phyloP scores from a whole-genome alignment of 2,329 filamentous ascomycete species.

The Cladosporium halotolerans region DNA sequence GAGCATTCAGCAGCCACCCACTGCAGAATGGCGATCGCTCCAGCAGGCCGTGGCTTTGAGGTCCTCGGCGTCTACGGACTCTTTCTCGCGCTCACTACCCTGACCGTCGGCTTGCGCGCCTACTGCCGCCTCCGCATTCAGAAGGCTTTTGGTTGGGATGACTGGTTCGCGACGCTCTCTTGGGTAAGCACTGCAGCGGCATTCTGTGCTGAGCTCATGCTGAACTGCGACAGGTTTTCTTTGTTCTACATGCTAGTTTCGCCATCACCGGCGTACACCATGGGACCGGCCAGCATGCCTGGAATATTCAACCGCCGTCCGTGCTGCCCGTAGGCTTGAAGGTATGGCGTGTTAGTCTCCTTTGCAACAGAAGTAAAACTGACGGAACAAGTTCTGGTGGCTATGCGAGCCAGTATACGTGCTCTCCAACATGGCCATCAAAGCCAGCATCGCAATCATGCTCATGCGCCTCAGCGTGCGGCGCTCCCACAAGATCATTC shows the following conservation, averaged over 20 bases:
- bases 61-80: slow-evolving; percentile 11
- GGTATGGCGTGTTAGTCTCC: neutral
- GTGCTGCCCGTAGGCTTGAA: slow-evolving; percentile 13
- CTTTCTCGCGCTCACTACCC: slow-evolving; percentile 12
- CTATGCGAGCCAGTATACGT: slow-evolving; percentile 28
- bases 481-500: slow-evolving; percentile 7
- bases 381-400: slow-evolving; percentile 25
- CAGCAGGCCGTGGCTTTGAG: slow-evolving; percentile 11
- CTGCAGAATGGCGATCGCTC: slow-evolving; percentile 8
- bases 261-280: slow-evolving; percentile 14
- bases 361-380: neutral
- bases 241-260: slow-evolving; percentile 12
- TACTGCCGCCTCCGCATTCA: slow-evolving; percentile 11
- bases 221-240: slow-evolving; percentile 11
- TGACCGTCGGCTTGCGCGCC: slow-evolving; percentile 11
- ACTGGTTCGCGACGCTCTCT: slow-evolving; percentile 10
- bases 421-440: slow-evolving; percentile 19
- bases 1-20: neutral
- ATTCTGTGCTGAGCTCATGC: neutral
- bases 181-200: slow-evolving; percentile 3
- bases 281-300: slow-evolving; percentile 14
- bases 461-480: slow-evolving; percentile 14
- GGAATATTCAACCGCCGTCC: slow-evolving; percentile 11
- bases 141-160: slow-evolving; percentile 10
- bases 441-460: slow-evolving; percentile 18